These are phyloP conservation scores for Bolboschoenoplectus hybrid DNA, from an alignment of 202 grass and related monocot species.

Conservation along the genomic window DNA sequence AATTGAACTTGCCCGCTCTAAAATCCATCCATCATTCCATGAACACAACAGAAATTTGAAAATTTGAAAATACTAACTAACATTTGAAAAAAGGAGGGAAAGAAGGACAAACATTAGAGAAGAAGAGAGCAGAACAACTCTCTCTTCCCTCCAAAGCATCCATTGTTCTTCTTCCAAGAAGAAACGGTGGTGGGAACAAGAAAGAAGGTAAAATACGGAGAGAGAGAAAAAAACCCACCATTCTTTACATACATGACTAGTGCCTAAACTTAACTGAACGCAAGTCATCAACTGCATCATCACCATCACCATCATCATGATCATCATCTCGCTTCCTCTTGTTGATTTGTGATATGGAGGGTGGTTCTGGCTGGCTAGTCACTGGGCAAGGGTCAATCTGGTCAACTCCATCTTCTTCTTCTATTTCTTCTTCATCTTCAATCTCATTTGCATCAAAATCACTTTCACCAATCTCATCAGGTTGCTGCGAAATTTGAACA, in stretches of 20 bases:
- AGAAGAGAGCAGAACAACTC: not conserved
- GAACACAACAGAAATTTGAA: conserved; percentile 47
- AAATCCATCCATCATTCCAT: conserved; percentile 11
- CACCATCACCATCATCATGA: conserved; percentile 44
- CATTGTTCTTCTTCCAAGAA: conserved; percentile 24
- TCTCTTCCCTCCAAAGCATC: conserved; percentile 35
- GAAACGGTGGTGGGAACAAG: not conserved
- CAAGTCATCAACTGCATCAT: conserved; percentile 43
- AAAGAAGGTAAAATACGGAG: not conserved
- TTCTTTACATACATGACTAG: conserved; percentile 28
- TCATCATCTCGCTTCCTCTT: conserved; percentile 66
- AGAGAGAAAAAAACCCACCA: conserved; percentile 29
- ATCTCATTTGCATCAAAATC: conserved; percentile 50
- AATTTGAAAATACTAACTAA: conserved; percentile 36
- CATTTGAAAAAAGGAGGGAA: conserved; percentile 52
- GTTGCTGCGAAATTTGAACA: conserved; percentile 63
- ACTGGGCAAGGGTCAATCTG: conserved; percentile 52
- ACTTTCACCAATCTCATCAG: conserved; percentile 40
- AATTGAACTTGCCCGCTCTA: conserved; percentile 16
- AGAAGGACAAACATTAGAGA: conserved; percentile 30
- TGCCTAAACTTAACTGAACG: conserved; percentile 37
- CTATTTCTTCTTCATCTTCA: conserved; percentile 61
- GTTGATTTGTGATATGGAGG: conserved; percentile 39
- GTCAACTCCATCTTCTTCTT: conserved; percentile 65
- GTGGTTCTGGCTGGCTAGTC: conserved; percentile 21